These are phyloP conservation scores for Bullera alba DNA, from an alignment of 768 basidiomycete genomes.

Conservation along the genomic window DNA sequence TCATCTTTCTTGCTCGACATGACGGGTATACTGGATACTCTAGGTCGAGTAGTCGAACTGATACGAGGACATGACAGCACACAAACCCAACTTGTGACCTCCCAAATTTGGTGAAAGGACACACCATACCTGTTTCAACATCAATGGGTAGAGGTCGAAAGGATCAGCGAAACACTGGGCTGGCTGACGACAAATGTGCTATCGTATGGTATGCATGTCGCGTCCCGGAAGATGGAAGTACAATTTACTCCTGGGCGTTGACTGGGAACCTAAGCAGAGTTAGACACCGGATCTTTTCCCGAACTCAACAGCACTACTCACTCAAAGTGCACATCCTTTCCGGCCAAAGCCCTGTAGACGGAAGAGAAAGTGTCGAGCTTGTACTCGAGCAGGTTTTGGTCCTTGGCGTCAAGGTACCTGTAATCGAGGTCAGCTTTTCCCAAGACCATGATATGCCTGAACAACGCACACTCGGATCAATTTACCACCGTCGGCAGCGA, in stretches of 20 bases:
- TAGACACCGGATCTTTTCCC: not conserved
- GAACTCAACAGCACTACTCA: conserved; percentile 12
- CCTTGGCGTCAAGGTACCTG: conserved; percentile 96
- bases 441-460: not conserved
- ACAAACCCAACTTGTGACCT: not conserved
- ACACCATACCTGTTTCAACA: not conserved
- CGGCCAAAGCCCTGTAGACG: conserved; percentile 84
- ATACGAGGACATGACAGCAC: conserved; percentile 4
- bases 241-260: conserved; percentile 28
- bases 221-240: conserved; percentile 10
- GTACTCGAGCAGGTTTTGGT: conserved; percentile 97
- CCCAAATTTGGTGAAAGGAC: not conserved
- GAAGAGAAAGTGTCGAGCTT: conserved; percentile 99
- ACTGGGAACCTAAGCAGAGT: conserved; percentile 33
- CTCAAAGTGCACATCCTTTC: conserved; percentile 72
- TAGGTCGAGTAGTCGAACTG: not conserved
- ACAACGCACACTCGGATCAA: conserved; percentile 88
- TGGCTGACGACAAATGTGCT: not conserved
- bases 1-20: conserved; percentile 19
- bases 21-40: not conserved
- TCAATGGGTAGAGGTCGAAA: too few relatives aligned
- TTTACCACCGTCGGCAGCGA: conserved; percentile 87
- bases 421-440: conserved; percentile 8
- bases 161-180: too few relatives aligned
- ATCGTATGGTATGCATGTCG: conserved; percentile 19